Percentiles rank a stretch among this genome's conserved stretches.
Evolutionary conservation across 495 filamentous ascomycete genomes (phyloP).

Genomic region (Saxophila tyrrhenica): DNA sequence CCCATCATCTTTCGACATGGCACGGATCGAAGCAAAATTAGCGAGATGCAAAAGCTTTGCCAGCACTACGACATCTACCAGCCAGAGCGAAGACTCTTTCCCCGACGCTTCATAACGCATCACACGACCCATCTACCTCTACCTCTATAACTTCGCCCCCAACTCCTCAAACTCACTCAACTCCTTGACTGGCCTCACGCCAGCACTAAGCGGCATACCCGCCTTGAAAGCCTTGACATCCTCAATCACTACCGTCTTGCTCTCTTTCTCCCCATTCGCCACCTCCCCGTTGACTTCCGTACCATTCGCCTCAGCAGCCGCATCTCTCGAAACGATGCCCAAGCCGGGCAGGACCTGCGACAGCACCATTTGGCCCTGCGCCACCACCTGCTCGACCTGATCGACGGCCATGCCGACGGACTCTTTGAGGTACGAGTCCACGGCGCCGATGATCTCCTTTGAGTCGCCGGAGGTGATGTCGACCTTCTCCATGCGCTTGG

Average conservation of each 20-base stretch:
- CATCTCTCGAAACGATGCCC: conserved; percentile 22
- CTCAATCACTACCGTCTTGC: conserved; percentile 44
- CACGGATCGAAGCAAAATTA: no score
- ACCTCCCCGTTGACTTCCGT: conserved; percentile 8
- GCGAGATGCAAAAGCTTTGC: no score
- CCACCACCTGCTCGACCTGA: conserved; percentile 33
- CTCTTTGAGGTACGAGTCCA: conserved; percentile 40
- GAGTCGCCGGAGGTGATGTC: conserved; percentile 36
- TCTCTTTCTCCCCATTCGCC: conserved; percentile 28
- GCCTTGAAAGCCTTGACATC: conserved; percentile 72
- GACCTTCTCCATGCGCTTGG: conserved; percentile 35
- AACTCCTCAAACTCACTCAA: conserved; percentile 74
- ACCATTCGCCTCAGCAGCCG: not conserved
- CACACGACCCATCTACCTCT: not conserved
- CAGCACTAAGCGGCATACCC: conserved; percentile 52
- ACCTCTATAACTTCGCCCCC: conserved; percentile 52
- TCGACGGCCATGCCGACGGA: conserved; percentile 36
- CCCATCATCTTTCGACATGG: no score
- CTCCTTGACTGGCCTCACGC: conserved; percentile 58
- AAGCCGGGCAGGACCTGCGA: conserved; percentile 26
- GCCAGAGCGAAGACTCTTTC: no score
- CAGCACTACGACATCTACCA: no score
- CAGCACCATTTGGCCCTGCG: conserved; percentile 37
- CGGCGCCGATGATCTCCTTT: conserved; percentile 31
- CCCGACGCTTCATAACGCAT: not conserved